Evolutionary conservation across 2,329 filamentous ascomycete genomes (phyloP).

Genomic region (Aspergillus chevalieri): DNA sequence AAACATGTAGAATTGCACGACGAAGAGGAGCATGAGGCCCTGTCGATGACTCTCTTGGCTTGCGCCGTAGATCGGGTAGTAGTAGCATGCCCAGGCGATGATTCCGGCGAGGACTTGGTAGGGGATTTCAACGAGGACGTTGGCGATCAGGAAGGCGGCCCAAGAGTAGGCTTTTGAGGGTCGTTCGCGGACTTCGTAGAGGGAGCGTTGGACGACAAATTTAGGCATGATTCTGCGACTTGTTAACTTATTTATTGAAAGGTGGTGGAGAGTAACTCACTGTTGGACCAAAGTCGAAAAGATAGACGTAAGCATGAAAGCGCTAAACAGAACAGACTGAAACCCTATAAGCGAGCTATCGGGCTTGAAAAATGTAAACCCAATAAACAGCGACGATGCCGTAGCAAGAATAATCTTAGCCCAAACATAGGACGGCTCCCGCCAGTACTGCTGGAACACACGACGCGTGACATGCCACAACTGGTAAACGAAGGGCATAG

Average conservation of each 20-base stretch:
- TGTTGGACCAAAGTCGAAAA: constrained; percentile 52
- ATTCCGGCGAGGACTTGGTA: constrained; percentile 71
- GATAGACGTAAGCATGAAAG: constrained; percentile 66
- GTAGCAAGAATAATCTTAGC: constrained; percentile 68
- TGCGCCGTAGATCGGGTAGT: constrained; percentile 67
- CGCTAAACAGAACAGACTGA: constrained; percentile 79
- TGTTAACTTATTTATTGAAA: not conserved
- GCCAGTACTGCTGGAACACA: constrained; percentile 86
- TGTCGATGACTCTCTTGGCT: constrained; percentile 62
- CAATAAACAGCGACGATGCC: constrained; percentile 62
- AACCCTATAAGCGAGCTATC: constrained; percentile 68
- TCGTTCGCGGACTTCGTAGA: constrained; percentile 80
- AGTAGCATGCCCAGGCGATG: constrained; percentile 76
- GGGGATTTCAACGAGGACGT: constrained; percentile 77
- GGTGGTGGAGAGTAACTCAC: constrained; percentile 41
- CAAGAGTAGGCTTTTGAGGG: constrained; percentile 80
- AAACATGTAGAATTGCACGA: constrained; percentile 71
- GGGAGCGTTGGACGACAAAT: constrained; percentile 71
- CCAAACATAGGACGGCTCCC: constrained; percentile 79
- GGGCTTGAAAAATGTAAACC: constrained; percentile 71
- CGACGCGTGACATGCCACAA: constrained; percentile 61
- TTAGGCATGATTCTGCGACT: constrained; percentile 59
- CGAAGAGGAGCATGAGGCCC: constrained; percentile 70
- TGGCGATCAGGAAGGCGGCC: constrained; percentile 77
- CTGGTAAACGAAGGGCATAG: constrained; percentile 64